These are phyloP conservation scores for Leishmania braziliensis DNA, from an alignment of 208 protist species.

Conservation along the genomic window DNA sequence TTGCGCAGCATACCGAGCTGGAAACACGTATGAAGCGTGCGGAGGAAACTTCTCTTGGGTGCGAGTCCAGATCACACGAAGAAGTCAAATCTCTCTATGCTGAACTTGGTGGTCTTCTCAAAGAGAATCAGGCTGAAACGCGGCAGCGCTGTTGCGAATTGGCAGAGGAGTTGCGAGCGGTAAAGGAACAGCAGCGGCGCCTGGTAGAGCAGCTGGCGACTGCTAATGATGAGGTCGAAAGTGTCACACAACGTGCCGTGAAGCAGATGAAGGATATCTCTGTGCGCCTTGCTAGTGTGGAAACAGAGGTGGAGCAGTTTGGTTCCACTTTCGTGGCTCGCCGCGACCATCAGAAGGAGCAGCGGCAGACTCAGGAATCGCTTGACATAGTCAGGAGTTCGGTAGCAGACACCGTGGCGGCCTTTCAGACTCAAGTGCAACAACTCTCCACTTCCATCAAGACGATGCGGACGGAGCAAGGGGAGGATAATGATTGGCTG, in stretches of 20 bases:
- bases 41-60: neutral
- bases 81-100: conserved; percentile 22
- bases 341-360: conserved; percentile 15
- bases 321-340: neutral
- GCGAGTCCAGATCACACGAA: conserved; percentile 3
- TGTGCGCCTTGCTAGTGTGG: conserved; percentile 9
- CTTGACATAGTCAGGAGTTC: neutral
- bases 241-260: neutral
- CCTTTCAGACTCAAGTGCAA: conserved; percentile 9
- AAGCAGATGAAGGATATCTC: conserved; percentile 21
- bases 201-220: conserved; percentile 15
- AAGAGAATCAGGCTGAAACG: conserved; percentile 3
- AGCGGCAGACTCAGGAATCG: conserved; percentile 12
- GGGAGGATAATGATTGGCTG: conserved; percentile 35
- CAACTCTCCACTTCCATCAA: conserved; percentile 8
- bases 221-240: neutral
- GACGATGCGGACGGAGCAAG: conserved; percentile 13
- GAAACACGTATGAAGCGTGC: conserved; percentile 2
- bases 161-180: conserved; percentile 14
- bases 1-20: conserved; percentile 6
- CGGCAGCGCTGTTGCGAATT: conserved; percentile 9
- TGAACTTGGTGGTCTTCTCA: conserved; percentile 15
- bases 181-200: conserved; percentile 25
- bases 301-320: conserved; percentile 13
- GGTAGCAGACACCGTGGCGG: neutral